phyloP scores from a whole-genome alignment of 345 rosid genomes.

The Eucalyptus sideroxylon region DNA sequence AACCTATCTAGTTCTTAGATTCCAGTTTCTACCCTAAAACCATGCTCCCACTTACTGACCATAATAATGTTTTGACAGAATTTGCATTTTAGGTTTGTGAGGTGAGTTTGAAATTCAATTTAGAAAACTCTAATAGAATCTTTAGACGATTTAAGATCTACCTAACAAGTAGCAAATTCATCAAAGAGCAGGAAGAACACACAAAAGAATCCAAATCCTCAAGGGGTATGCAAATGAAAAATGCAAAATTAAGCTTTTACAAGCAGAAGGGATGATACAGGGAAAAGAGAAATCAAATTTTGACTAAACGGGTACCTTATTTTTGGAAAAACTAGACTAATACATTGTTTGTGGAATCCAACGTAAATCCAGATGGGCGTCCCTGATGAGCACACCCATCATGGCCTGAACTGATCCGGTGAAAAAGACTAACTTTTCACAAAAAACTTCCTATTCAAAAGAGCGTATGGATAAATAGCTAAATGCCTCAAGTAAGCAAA shows the following conservation, averaged over 20 bases:
- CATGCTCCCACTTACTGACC: too few species aligned
- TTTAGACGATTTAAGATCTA: neutral
- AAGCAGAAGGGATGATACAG: neutral
- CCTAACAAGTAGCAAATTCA: neutral
- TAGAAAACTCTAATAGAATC: neutral
- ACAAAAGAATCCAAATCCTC: neutral
- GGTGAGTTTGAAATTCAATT: neutral
- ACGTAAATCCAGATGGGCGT: neutral
- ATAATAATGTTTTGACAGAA: too few species aligned
- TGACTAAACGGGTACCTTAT: neutral
- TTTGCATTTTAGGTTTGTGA: neutral
- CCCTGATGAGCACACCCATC: neutral
- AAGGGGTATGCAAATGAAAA: neutral
- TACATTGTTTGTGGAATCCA: neutral
- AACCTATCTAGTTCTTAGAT: too few species aligned
- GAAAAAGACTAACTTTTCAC: neutral
- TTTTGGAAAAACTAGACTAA: neutral
- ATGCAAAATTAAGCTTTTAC: neutral
- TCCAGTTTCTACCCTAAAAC: accelerated
- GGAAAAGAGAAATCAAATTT: neutral
- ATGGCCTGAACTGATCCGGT: neutral
- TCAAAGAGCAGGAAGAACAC: neutral
- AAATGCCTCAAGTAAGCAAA: neutral
- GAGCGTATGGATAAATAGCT: neutral
- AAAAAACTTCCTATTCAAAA: neutral